Percentiles rank a stretch among this genome's conserved stretches.
Evolutionary conservation across 2,329 filamentous ascomycete species (phyloP).

Genomic region (Calycina herbarum): DNA sequence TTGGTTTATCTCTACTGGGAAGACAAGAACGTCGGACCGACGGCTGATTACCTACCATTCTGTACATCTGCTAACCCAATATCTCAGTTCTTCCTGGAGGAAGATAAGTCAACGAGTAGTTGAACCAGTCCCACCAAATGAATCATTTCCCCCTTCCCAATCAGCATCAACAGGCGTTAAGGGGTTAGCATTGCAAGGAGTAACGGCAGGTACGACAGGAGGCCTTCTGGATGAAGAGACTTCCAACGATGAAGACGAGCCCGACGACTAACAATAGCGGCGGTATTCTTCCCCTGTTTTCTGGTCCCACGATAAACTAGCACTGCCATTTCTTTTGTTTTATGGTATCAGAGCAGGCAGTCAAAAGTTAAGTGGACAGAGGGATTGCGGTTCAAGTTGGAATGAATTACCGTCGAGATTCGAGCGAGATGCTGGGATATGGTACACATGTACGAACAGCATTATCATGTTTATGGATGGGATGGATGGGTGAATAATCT

Average conservation of each 20-base stretch:
- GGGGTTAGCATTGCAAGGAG: conserved; percentile 32
- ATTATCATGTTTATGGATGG: conserved; percentile 44
- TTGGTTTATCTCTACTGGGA: conserved; percentile 6
- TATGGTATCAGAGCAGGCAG: background rate
- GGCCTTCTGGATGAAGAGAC: conserved; percentile 49
- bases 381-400: conserved; percentile 39
- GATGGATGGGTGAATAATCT: conserved; percentile 64
- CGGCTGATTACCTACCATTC: too few species aligned
- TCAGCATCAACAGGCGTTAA: conserved; percentile 38
- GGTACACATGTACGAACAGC: background rate
- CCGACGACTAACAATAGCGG: conserved; percentile 60
- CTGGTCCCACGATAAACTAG: conserved; percentile 40
- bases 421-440: background rate
- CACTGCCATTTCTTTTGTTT: conserved; percentile 28
- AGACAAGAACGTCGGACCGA: background rate
- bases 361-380: conserved; percentile 38
- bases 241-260: conserved; percentile 65
- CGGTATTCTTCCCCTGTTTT: conserved; percentile 66
- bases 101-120: conserved; percentile 54
- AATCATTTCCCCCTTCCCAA: conserved; percentile 37
- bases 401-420: background rate
- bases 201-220: conserved; percentile 34
- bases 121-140: conserved; percentile 61
- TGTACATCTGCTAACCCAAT: conserved; percentile 19
- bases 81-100: conserved; percentile 88